Evolutionary conservation across 495 filamentous ascomycete genomes (phyloP), one percentile per base, ranked within the genome.

Genomic region (Penicillium goetzii): DNA sequence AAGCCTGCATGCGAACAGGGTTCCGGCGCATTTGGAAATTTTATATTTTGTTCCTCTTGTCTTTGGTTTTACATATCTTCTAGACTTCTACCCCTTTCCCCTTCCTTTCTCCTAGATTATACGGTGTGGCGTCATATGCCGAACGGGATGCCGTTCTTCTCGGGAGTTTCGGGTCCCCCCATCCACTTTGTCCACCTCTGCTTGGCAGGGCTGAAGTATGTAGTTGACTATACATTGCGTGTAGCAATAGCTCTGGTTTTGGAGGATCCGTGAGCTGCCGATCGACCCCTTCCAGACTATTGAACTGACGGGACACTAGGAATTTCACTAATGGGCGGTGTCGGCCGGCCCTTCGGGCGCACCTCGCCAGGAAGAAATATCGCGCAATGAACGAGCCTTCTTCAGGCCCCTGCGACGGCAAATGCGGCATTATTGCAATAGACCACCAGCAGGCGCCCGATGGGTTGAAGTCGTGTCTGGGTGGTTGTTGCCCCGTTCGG

Each of bases 1-100:
- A 58, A 61, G 70, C 59, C 61, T 68, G 61, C 52, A 63, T 61
- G 61, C 52, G 52, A 40, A 47, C 55, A 56, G 56, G 45, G 62
- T 54, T 28, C 54, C 34, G 59, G 53, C 51, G 58, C 21, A 51
- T 64, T 64, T 68, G 45, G 58, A 64, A 58, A 64, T 64, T 41
- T 36, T 34, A 41, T 50, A 14, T 38, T 4, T 17, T 38, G 12
- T 49, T 33, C 26, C 17, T 58, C 28, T 28, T 47, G 15, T 33
- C 40, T 23, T 58, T 23, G 26, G n/a, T 58, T 8, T 15, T 9
- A 9, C 17, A n/a, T n/a, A n/a, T n/a, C n/a, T n/a, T 21, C 14
- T 54, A n/a, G n/a, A n/a, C 30, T 23, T 23, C 30, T 6, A 28
- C 25, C 3, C n/a, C 28, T 32, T 30, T 3, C 28, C 30, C 21